Conservation (phyloP, 139 green algal species). For the Nannochloris sp. region DNA sequence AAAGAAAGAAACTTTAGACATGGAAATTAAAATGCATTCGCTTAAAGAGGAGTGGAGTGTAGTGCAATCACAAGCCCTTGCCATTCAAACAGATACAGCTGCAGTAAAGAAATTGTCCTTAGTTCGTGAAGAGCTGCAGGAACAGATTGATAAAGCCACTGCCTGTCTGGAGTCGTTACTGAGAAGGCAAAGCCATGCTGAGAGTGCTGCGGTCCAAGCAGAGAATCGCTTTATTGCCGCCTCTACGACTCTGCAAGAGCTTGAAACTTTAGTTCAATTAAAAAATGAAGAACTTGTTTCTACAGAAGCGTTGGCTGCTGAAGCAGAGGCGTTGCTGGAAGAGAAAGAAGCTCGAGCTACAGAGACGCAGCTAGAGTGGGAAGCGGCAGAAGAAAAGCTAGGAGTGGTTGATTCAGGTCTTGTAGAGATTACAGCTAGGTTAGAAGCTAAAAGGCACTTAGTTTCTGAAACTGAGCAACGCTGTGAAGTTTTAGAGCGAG, state of each 20-base stretch:
- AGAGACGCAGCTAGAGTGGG: background rate
- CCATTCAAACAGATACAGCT: conserved; percentile 1
- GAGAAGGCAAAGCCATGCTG: background rate
- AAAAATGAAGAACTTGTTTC: background rate
- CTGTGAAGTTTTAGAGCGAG: conserved; percentile 1
- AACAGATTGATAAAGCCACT: background rate
- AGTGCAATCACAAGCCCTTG: background rate
- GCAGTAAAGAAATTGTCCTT: background rate
- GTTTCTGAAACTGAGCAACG: background rate
- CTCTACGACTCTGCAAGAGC: background rate
- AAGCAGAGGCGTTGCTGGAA: background rate
- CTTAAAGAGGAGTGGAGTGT: too few relatives aligned
- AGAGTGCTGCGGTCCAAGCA: background rate
- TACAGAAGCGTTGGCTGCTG: background rate
- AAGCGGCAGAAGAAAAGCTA: background rate
- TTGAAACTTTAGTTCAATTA: background rate
- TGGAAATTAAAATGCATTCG: background rate
- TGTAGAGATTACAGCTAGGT: background rate
- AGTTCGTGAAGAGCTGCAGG: background rate
- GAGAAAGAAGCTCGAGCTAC: background rate
- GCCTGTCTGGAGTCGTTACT: background rate
- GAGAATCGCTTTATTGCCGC: too few relatives aligned
- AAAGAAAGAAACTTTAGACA: background rate
- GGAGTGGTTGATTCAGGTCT: background rate
- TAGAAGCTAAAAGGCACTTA: background rate